Conservation (phyloP, 2,329 filamentous ascomycete genomes). For the Aspergillus vadensis region DNA sequence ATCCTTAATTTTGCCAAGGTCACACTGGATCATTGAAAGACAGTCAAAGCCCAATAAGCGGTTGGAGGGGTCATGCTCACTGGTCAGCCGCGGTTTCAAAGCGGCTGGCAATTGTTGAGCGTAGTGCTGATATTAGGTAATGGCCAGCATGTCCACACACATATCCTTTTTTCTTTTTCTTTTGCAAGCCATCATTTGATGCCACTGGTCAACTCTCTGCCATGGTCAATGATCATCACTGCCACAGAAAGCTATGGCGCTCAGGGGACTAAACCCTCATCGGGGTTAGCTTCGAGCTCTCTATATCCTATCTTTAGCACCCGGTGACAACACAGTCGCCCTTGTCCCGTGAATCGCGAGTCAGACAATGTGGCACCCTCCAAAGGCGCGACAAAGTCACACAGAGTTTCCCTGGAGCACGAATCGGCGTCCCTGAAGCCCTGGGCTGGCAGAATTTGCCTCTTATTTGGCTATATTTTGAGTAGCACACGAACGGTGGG, state of each 20-base stretch:
- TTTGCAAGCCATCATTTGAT: background rate
- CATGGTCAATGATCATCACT: conserved; percentile 13
- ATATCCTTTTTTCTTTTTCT: too few relatives aligned
- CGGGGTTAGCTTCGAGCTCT: background rate
- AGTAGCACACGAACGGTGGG: background rate
- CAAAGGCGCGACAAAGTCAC: background rate
- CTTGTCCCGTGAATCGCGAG: background rate
- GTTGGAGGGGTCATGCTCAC: conserved; percentile 3
- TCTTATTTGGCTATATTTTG: background rate
- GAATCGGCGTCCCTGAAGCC: background rate
- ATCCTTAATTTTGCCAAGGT: conserved; percentile 24
- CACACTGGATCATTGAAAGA: background rate
- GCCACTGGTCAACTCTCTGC: background rate
- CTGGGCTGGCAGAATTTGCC: background rate
- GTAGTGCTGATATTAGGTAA: conserved; percentile 2
- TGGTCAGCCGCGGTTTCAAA: conserved; percentile 16
- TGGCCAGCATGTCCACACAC: background rate
- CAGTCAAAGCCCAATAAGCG: conserved; percentile 5
- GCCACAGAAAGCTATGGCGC: conserved; percentile 9
- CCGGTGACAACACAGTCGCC: background rate
- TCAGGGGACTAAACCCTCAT: background rate
- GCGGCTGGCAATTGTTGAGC: conserved; percentile 6
- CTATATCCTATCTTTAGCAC: background rate
- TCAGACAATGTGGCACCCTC: background rate
- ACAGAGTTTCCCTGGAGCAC: background rate